Percentiles rank a stretch among this genome's conserved stretches.
Conservation (phyloP, 805 yeast species). For the Cyberlindnera maritima region DNA sequence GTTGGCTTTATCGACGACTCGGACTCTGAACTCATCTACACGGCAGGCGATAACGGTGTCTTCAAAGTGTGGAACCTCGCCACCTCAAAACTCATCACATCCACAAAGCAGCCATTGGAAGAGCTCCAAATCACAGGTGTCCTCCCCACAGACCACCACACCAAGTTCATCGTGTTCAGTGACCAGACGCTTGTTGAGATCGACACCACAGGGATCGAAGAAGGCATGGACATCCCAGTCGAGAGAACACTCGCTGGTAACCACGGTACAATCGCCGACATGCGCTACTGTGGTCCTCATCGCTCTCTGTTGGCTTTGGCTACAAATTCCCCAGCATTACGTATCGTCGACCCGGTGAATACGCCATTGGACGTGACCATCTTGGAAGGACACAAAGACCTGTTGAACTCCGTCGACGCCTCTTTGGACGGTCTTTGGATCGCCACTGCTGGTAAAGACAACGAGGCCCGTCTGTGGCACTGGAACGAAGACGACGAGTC, state of each 20-base stretch:
- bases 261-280: constrained; percentile 93
- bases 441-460: constrained; percentile 89
- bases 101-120: constrained; percentile 54
- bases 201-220: constrained; percentile 32
- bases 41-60: constrained; percentile 75
- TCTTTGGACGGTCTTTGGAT: constrained; percentile 84
- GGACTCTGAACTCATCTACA: constrained; percentile 52
- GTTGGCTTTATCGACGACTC: constrained; percentile 75
- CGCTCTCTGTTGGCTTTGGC: constrained; percentile 70
- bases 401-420: constrained; percentile 76
- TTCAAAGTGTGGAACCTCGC: constrained; percentile 61
- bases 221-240: constrained; percentile 38
- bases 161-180: constrained; percentile 57
- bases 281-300: constrained; percentile 69
- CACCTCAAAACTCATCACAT: constrained; percentile 51
- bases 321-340: constrained; percentile 86
- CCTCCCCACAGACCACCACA: constrained; percentile 34
- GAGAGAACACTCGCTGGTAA: constrained; percentile 76
- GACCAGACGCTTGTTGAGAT: constrained; percentile 78
- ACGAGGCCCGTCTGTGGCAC: constrained; percentile 80
- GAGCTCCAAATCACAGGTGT: constrained; percentile 71
- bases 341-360: constrained; percentile 64
- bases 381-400: constrained; percentile 80
- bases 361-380: constrained; percentile 59
- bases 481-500: constrained; percentile 43